Evolutionary conservation across 1,284 basidiomycete genomes (phyloP).

Genomic region (Ustilago xerochloae): DNA sequence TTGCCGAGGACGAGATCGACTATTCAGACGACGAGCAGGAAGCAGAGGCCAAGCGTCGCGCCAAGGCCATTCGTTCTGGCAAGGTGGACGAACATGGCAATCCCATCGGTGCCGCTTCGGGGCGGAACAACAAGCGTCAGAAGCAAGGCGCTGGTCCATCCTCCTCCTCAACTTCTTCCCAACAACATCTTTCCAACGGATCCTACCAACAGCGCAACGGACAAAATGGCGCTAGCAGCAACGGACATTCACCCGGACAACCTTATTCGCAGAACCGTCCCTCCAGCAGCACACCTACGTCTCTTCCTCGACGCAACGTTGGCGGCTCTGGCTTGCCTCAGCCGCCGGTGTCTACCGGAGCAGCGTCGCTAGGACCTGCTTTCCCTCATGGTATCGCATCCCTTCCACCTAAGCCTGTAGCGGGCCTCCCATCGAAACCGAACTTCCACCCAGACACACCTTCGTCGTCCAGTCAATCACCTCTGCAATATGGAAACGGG

Average conservation of each 20-base stretch:
- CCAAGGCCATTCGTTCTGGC: constrained; percentile 61
- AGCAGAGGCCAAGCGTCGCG: constrained; percentile 73
- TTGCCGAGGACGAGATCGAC: constrained; percentile 83
- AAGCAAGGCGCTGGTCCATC: constrained; percentile 15
- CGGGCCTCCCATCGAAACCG: constrained; percentile 35
- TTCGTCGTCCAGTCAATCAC: background rate
- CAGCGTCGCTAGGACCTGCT: constrained; percentile 16
- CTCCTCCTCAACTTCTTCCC: constrained; percentile 5
- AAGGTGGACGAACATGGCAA: constrained; percentile 34
- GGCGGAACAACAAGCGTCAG: constrained; percentile 37
- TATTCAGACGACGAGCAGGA: constrained; percentile 92
- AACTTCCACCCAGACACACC: constrained; percentile 16
- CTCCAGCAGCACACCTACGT: background rate
- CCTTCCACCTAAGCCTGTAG: constrained; percentile 26
- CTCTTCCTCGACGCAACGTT: constrained; percentile 11
- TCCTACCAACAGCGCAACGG: background rate
- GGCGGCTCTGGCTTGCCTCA: constrained; percentile 7
- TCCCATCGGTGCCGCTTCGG: constrained; percentile 11
- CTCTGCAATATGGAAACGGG: constrained; percentile 1
- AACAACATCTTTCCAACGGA: constrained; percentile 7
- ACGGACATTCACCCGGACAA: background rate
- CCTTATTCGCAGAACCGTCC: constrained; percentile 4
- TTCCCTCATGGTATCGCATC: constrained; percentile 29
- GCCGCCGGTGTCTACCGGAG: constrained; percentile 6
- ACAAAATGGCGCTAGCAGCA: background rate